Conservation (phyloP, 176 grass and related monocot species). For the Ensete glaucum region DNA sequence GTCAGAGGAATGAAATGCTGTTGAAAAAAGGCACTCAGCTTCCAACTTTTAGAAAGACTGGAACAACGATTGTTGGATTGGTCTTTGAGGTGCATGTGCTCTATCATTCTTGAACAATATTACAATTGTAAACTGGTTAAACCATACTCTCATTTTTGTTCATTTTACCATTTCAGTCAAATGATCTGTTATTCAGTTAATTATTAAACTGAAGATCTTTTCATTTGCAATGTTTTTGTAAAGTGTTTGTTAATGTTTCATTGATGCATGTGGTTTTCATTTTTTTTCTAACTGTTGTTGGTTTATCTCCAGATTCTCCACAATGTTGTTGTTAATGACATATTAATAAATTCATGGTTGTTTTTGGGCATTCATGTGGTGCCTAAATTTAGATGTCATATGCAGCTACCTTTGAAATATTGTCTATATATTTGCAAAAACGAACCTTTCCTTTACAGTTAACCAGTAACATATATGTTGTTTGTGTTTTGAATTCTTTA, state of each 20-base stretch:
- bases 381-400: too few species aligned
- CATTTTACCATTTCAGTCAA: neutral
- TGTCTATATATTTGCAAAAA: too few species aligned
- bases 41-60: constrained; percentile 75
- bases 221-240: neutral
- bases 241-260: neutral
- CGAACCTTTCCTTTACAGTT: too few species aligned
- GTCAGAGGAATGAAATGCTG: constrained; percentile 60
- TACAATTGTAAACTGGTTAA: neutral
- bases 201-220: neutral
- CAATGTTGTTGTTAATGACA: too few species aligned
- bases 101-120: neutral
- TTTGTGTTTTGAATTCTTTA: too few species aligned
- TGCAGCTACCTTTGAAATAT: too few species aligned
- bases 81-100: constrained; percentile 50
- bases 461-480: too few species aligned
- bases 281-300: too few species aligned
- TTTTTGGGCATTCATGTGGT: too few species aligned
- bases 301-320: too few species aligned
- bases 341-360: too few species aligned
- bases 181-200: neutral
- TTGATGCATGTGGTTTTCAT: neutral
- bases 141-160: neutral
- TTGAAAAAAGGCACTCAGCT: constrained; percentile 48
- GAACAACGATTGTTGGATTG: constrained; percentile 88